These are phyloP conservation scores for Erigeron philadelphicus DNA, from an alignment of 140 eudicot species.

Conservation along the genomic window DNA sequence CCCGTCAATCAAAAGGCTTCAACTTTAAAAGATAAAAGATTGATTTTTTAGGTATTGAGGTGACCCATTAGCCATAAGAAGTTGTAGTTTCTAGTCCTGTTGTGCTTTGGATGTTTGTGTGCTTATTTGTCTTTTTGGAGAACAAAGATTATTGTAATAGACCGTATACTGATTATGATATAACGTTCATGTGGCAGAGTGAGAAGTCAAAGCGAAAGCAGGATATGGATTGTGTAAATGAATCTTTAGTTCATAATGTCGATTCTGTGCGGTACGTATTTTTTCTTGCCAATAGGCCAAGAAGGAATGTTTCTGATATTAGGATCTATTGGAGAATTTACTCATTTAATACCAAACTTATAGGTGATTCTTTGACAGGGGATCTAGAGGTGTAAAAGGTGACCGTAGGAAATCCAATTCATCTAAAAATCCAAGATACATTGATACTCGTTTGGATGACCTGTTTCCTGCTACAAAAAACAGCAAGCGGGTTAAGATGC, in stretches of 20 bases:
- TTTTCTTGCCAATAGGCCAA: not conserved
- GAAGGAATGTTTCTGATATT: no score
- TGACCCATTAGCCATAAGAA: no score
- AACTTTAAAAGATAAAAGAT: no score
- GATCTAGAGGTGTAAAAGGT: slow-evolving; percentile 32
- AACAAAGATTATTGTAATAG: not conserved
- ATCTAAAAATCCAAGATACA: slow-evolving; percentile 51
- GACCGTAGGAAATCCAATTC: slow-evolving; percentile 35
- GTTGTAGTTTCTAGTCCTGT: no score
- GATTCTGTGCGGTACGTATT: slow-evolving; percentile 30
- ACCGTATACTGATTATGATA: not conserved
- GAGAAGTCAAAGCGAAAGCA: slow-evolving; percentile 57
- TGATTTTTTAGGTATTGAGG: no score
- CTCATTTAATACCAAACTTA: not conserved
- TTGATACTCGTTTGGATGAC: slow-evolving; percentile 56
- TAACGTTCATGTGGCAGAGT: slow-evolving; percentile 36
- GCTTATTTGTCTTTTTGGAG: not conserved
- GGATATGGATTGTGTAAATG: slow-evolving; percentile 29
- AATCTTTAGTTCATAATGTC: slow-evolving; percentile 31
- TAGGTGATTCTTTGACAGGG: slow-evolving; percentile 25
- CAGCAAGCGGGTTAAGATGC: slow-evolving; percentile 35
- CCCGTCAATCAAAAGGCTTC: no score
- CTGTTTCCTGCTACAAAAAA: slow-evolving; percentile 52
- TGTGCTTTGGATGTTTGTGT: no score
- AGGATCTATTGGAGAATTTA: no score